Base-by-base conservation (phyloP, 768 basidiomycete species). In the Rhizopogon vulgaris region DNA sequence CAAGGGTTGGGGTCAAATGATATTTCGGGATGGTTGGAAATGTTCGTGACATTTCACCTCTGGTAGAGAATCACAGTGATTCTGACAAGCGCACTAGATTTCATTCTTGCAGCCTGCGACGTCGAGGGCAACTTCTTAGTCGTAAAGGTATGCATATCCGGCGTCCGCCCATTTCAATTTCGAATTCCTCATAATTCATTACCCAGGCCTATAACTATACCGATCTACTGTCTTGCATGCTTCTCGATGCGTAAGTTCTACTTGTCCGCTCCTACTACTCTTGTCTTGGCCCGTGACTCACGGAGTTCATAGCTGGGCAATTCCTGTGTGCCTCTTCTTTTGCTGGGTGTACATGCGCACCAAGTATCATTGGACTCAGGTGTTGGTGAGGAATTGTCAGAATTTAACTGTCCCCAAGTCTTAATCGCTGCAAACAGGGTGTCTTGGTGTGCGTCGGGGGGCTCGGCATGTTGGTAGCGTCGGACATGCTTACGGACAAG, bases 101-200 rank as follows among this genome's bases (percentile, higher is more conserved):
- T 90, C 54, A 74, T 92, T 52, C 73, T 94, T 30, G 90, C 86
- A 22, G 78, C 75, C 27, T 87, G 82, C 65, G 90, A 94, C 62
- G 90, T 93, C 36, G 91, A 93, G 64, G 90, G 85, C 32, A 94
- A 94, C 64, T 94, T 90, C 62, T 69, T 91, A 54, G 91, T 87
- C 39, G 82, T 93, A 50, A 89, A 88, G 66, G 84, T 82, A 53
- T 0, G 14, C 30, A 42, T 30, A 28, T 38, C 38, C 18, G 25
- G 22, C 22, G 22, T 22, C 22, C 22, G 22, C 22, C 15, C 32
- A 22, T 32, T 45, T 43, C 37, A 3, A 24, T 9, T 32, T 41
- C 18, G 37, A 24, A 27, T 24, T 6, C 4, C 8, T 25, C 34
- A 39, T 58, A 27, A 58, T 52, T 4, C 9, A 14, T 41, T 41